Conservation (phyloP, 768 basidiomycete genomes). For the Lactarius vividus region DNA sequence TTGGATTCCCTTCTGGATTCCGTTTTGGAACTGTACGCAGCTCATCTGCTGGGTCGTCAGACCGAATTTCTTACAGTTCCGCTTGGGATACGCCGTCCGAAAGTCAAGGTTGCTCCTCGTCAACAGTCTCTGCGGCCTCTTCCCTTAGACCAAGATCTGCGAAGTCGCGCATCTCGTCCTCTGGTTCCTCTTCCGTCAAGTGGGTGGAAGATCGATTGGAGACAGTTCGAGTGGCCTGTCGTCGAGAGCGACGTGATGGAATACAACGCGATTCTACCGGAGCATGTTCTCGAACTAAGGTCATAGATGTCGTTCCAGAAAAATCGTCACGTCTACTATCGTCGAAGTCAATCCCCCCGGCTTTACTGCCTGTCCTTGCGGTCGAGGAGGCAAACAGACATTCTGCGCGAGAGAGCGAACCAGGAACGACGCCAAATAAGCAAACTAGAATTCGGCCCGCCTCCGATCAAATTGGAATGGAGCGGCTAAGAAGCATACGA, state of each 20-base stretch:
- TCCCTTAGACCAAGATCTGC: constrained; percentile 50
- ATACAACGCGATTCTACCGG: constrained; percentile 46
- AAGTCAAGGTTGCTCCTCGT: constrained; percentile 37
- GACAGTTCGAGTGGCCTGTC: constrained; percentile 45
- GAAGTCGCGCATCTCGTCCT: constrained; percentile 40
- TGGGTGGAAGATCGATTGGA: constrained; percentile 52
- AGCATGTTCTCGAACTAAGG: constrained; percentile 50
- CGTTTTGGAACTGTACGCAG: constrained; percentile 32
- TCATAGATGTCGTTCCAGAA: constrained; percentile 59
- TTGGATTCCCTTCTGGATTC: constrained; percentile 58
- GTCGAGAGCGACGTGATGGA: constrained; percentile 38
- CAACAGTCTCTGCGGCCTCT: constrained; percentile 40
- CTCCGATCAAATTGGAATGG: constrained; percentile 58
- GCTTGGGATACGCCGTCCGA: constrained; percentile 18
- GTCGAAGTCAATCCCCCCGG: constrained; percentile 7
- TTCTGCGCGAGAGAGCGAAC: constrained; percentile 30
- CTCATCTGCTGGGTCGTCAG: constrained; percentile 22
- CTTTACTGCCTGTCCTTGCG: constrained; percentile 35
- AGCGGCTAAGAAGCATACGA: constrained; percentile 49
- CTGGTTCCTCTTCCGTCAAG: constrained; percentile 41
- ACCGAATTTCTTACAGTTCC: constrained; percentile 35
- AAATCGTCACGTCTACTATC: constrained; percentile 23
- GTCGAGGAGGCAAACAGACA: constrained; percentile 59
- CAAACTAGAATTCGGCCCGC: constrained; percentile 52
- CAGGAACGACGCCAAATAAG: constrained; percentile 37